Conservation (phyloP, 192 early-diverging fungal species). For the Thamnidium elegans region DNA sequence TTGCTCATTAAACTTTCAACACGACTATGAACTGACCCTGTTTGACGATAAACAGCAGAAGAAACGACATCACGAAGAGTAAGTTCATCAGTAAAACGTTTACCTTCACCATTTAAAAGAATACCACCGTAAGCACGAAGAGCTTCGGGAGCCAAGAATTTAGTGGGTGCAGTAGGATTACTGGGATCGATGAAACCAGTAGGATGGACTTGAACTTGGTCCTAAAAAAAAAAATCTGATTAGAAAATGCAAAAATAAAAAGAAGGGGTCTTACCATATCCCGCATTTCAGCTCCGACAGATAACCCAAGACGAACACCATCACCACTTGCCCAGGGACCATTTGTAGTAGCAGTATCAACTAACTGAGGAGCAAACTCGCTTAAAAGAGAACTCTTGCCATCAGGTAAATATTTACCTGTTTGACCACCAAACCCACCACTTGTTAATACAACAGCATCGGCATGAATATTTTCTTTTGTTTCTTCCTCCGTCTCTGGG, state of each 20-base stretch:
- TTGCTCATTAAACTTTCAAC: constrained; percentile 2
- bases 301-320: constrained; percentile 64
- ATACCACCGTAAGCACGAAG: constrained; percentile 76
- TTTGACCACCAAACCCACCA: constrained; percentile 81
- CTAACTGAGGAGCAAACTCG: constrained; percentile 55
- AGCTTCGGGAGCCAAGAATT: constrained; percentile 82
- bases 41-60: constrained; percentile 46
- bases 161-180: constrained; percentile 65
- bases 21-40: neutral
- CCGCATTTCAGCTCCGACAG: constrained; percentile 63
- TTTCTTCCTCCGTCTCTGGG: constrained; percentile 8
- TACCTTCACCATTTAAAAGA: constrained; percentile 62
- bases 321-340: constrained; percentile 82
- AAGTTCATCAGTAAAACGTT: constrained; percentile 75
- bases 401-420: constrained; percentile 41
- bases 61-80: constrained; percentile 71
- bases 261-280: constrained; percentile 40
- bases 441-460: constrained; percentile 72
- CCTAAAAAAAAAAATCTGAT: constrained; percentile 32
- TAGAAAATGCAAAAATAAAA: neutral
- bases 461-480: constrained; percentile 33
- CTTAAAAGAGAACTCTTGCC: constrained; percentile 41
- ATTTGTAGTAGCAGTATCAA: constrained; percentile 66
- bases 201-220: constrained; percentile 85
- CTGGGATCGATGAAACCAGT: constrained; percentile 74